Evolutionary conservation across 2,329 filamentous ascomycete genomes (phyloP).

Genomic region (Penicillium nordicum): DNA sequence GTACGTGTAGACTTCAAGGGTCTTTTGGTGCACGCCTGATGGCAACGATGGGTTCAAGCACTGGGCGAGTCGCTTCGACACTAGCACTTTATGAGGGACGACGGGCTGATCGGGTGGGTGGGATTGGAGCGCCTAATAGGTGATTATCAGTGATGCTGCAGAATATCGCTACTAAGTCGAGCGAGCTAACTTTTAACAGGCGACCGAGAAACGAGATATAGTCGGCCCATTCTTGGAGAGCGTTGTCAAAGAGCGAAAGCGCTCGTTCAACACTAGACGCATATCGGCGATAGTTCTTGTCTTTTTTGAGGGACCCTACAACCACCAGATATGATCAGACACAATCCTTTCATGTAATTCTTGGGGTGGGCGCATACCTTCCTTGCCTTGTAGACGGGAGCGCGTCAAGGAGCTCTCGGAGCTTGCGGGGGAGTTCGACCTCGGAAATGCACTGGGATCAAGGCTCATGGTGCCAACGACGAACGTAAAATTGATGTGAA

Average conservation of each 20-base stretch:
- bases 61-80: constrained; percentile 90
- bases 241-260: constrained; percentile 83
- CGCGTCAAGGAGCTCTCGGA: constrained; percentile 78
- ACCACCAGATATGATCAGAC: constrained; percentile 2
- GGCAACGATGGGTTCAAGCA: constrained; percentile 90
- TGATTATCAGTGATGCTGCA: constrained; percentile 2
- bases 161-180: not conserved
- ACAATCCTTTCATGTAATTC: not conserved
- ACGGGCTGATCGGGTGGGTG: constrained; percentile 68
- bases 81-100: constrained; percentile 75
- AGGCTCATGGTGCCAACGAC: constrained; percentile 42
- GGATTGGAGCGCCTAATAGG: constrained; percentile 73
- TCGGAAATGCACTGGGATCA: constrained; percentile 41
- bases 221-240: constrained; percentile 97
- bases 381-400: constrained; percentile 72
- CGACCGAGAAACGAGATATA: constrained; percentile 96
- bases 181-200: constrained; percentile 69
- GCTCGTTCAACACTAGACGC: constrained; percentile 82
- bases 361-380: constrained; percentile 56
- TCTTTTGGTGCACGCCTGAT: constrained; percentile 95
- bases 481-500: constrained; percentile 23
- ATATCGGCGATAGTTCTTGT: constrained; percentile 79
- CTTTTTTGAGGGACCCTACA: constrained; percentile 48
- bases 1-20: constrained; percentile 87
- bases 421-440: constrained; percentile 68